These are phyloP conservation scores for Metschnikowia lunata DNA, from an alignment of 805 yeast species.

Conservation along the genomic window DNA sequence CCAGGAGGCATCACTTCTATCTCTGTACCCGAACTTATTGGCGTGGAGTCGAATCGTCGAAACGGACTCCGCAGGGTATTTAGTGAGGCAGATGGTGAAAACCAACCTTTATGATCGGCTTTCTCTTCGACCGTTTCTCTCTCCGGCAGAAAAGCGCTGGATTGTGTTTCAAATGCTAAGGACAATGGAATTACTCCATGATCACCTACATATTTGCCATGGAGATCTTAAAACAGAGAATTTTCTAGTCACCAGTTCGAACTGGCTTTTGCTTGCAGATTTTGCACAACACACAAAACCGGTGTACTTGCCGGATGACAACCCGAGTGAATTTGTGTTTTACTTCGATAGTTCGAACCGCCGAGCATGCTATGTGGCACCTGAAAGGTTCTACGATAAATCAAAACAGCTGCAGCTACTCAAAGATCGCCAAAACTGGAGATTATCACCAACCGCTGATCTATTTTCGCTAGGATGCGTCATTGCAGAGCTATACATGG, in stretches of 20 bases:
- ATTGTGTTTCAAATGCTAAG: slow-evolving; percentile 72
- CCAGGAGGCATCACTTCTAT: slow-evolving; percentile 38
- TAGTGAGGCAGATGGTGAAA: slow-evolving; percentile 75
- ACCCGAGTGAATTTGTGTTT: slow-evolving; percentile 87
- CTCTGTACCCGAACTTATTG: slow-evolving; percentile 50
- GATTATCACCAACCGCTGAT: slow-evolving; percentile 66
- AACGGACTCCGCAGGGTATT: slow-evolving; percentile 87
- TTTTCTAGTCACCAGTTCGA: slow-evolving; percentile 80
- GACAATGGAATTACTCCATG: slow-evolving; percentile 63
- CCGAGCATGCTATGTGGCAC: slow-evolving; percentile 87
- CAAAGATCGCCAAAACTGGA: slow-evolving; percentile 2
- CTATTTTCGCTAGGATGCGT: slow-evolving; percentile 81
- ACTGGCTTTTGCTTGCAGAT: slow-evolving; percentile 79
- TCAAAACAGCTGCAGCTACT: slow-evolving; percentile 14
- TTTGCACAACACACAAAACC: slow-evolving; percentile 81
- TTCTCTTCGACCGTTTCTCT: slow-evolving; percentile 82
- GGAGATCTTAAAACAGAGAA: slow-evolving; percentile 94
- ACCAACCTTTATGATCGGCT: slow-evolving; percentile 84
- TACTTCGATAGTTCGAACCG: slow-evolving; percentile 89
- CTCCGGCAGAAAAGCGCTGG: slow-evolving; percentile 77
- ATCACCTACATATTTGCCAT: slow-evolving; percentile 53
- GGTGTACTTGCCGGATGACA: slow-evolving; percentile 78
- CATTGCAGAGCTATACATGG: slow-evolving; percentile 81
- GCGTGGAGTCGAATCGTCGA: slow-evolving; percentile 75
- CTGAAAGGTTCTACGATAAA: slow-evolving; percentile 68